A percentile compares a stretch with the other conserved stretches of the same genome.
These are phyloP conservation scores for Gamarada debralockiae DNA, from an alignment of 495 filamentous ascomycete genomes.

Conservation along the genomic window DNA sequence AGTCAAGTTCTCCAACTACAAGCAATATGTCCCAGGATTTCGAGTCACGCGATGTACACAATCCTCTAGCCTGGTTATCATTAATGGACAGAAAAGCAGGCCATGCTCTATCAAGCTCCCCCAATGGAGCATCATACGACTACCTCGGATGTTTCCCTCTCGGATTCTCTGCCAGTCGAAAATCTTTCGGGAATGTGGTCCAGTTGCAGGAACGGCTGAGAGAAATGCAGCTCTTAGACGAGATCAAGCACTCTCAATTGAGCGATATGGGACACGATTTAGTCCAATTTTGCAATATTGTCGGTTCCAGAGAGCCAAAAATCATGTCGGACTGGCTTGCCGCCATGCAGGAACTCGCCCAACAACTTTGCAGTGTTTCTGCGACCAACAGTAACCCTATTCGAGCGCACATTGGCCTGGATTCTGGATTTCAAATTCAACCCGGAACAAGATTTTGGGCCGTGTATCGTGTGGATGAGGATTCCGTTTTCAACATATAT, in stretches of 20 bases:
- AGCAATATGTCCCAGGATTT: too few species aligned
- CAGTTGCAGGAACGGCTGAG: slow-evolving; percentile 45
- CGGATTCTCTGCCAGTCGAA: slow-evolving; percentile 38
- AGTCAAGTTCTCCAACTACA: background rate
- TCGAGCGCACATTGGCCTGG: slow-evolving; percentile 35
- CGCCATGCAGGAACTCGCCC: background rate
- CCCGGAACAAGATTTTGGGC: slow-evolving; percentile 51
- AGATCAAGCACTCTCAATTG: background rate
- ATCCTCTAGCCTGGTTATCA: too few species aligned
- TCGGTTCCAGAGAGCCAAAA: too few species aligned
- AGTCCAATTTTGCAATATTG: too few species aligned
- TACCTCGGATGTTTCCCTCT: slow-evolving; percentile 51
- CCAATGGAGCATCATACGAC: slow-evolving; percentile 38
- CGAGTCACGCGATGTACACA: too few species aligned
- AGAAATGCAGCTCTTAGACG: slow-evolving; percentile 36
- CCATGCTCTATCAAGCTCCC: slow-evolving; percentile 28
- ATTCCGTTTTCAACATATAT: slow-evolving; percentile 40
- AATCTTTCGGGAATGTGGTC: slow-evolving; percentile 44
- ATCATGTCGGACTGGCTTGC: background rate
- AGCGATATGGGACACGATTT: background rate
- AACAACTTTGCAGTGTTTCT: background rate
- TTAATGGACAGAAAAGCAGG: background rate
- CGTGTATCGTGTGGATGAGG: slow-evolving; percentile 44
- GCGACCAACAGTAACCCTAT: background rate
- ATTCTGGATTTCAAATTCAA: slow-evolving; percentile 51